Evolutionary conservation across 306 rosid genomes (phyloP).

Genomic region (Purshia tridentata): DNA sequence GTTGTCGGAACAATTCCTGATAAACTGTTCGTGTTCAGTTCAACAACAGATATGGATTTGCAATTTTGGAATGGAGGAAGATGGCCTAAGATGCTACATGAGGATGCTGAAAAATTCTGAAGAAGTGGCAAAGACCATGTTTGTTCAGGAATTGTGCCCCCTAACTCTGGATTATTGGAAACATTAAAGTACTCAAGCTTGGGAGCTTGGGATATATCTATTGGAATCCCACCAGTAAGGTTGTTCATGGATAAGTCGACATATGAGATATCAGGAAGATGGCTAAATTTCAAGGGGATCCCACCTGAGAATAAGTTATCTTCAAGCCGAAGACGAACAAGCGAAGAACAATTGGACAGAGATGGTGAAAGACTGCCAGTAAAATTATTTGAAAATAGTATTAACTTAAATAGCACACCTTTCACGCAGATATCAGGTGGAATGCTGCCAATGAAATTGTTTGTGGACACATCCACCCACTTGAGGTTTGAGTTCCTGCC

Average conservation of each 20-base stretch:
- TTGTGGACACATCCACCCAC: constrained; percentile 85
- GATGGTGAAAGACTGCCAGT: constrained; percentile 56
- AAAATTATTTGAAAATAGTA: constrained; percentile 80
- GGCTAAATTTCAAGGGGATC: constrained; percentile 58
- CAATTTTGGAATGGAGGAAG: constrained; percentile 67
- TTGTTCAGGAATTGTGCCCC: constrained; percentile 57
- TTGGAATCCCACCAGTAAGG: constrained; percentile 77
- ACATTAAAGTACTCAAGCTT: constrained; percentile 71
- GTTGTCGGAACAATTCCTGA: constrained; percentile 57
- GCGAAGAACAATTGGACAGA: constrained; percentile 74
- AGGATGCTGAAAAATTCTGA: constrained; percentile 75
- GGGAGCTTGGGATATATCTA: constrained; percentile 56
- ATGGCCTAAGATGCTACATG: constrained; percentile 56
- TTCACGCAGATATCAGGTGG: constrained; percentile 65
- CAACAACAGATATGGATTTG: constrained; percentile 55
- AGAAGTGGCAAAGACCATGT: constrained; percentile 62
- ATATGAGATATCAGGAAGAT: constrained; percentile 59
- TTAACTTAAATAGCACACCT: constrained; percentile 58
- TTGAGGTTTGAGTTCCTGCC: constrained; percentile 74
- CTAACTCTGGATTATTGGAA: constrained; percentile 56
- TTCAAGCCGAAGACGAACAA: constrained; percentile 87
- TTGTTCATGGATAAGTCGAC: constrained; percentile 71
- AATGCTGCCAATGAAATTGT: constrained; percentile 62
- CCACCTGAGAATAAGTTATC: constrained; percentile 71
- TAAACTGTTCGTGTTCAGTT: constrained; percentile 54